Evolutionary conservation across 768 basidiomycete species (phyloP), one percentile per base, ranked within the genome.

Genomic region (Russula virescens): DNA sequence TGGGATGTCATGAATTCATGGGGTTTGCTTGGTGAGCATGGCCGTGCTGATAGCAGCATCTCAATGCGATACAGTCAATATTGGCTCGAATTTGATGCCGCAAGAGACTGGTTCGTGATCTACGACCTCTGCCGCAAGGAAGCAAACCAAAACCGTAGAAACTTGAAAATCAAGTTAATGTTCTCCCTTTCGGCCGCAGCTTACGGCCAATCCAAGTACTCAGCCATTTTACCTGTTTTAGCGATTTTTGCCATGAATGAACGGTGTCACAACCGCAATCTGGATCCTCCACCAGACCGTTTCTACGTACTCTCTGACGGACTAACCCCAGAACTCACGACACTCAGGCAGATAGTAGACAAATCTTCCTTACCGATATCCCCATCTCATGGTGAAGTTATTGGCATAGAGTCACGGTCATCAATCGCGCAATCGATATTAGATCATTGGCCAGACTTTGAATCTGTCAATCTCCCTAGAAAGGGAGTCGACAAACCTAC

Each of bases 21-120:
- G 55, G 49, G 50, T 26, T 52, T 34, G 0, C 21, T 62, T 11
- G 55, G 61, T n/a, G n/a, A n/a, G n/a, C n/a, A n/a, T n/a, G n/a
- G 31, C 23, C 61, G 49, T 16, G 23, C 61, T 0, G 19, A 2
- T 8, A 13, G 54, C 10, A 14, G 2, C 3, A 14, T 58, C 2
- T 31, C 61, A 2, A 10, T 52, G 25, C 23, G 21, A 43, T 62
- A 62, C 43, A 58, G 55, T 52, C 55, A 25, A 23, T 46, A 58
- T 25, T 62, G 61, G 61, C 61, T 62, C 9, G 25, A 62, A 14
- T 58, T 52, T 6, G 34, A 62, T 40, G 61, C 9, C n/a, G 16
- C 18, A 21, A 43, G 23, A 19, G 61, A 62, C 52, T 62, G 61
- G 61, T 14, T 62, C 6, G n/a, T 6, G 16, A 53, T 62, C 5